These are phyloP conservation scores for Cercospora sp. DNA, from an alignment of 2,329 filamentous ascomycete species.

Conservation along the genomic window DNA sequence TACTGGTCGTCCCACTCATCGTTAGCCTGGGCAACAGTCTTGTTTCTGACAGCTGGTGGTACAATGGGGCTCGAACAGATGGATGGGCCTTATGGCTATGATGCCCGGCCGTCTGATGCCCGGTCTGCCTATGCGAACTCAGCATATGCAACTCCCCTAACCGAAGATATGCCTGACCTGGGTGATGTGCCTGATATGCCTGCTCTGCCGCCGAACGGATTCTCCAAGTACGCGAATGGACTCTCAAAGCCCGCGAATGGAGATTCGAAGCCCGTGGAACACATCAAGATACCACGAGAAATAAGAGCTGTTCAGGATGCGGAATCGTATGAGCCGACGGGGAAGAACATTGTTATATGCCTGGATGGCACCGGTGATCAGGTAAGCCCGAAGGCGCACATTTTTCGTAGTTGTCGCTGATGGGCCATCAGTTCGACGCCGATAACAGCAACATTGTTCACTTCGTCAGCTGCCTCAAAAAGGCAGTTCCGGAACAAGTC, in stretches of 20 bases:
- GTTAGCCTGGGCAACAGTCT: background rate
- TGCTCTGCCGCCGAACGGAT: background rate
- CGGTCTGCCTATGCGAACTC: slow-evolving; percentile 6
- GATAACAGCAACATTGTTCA: slow-evolving; percentile 51
- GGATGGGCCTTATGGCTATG: slow-evolving; percentile 6
- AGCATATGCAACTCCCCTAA: slow-evolving; percentile 7
- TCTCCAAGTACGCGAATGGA: background rate
- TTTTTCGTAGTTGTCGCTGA: background rate
- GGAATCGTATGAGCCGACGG: slow-evolving; percentile 22
- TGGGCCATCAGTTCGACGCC: slow-evolving; percentile 37
- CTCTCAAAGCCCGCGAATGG: background rate
- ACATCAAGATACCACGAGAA: slow-evolving; percentile 30
- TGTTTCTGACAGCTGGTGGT: background rate
- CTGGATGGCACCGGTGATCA: slow-evolving; percentile 50
- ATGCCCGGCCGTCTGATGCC: background rate
- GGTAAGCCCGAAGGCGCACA: background rate
- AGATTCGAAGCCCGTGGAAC: background rate
- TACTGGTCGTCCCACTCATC: background rate
- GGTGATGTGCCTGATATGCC: background rate
- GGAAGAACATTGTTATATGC: slow-evolving; percentile 43
- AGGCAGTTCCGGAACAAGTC: slow-evolving; percentile 43
- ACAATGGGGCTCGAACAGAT: slow-evolving; percentile 13
- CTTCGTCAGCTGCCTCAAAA: slow-evolving; percentile 48
- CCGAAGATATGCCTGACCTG: slow-evolving; percentile 1
- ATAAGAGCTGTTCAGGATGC: slow-evolving; percentile 37